Conservation (phyloP, 2,329 filamentous ascomycete species). For the Fusarium fracticaudum region DNA sequence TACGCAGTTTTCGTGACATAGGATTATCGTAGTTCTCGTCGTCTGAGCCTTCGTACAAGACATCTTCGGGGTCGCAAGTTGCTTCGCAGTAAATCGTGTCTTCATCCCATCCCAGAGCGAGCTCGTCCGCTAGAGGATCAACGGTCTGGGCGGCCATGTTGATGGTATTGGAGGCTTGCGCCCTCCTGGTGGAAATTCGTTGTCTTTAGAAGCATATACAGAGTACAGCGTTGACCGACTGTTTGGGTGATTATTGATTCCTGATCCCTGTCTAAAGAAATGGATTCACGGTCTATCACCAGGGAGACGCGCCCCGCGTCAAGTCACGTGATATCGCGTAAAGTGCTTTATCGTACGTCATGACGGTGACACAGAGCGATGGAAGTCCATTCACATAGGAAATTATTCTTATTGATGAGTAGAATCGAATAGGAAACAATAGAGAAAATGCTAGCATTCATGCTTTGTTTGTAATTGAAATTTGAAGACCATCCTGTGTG, state of each 20-base stretch:
- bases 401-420: background rate
- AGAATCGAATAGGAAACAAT: no score
- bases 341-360: slow-evolving; percentile 38
- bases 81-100: slow-evolving; percentile 59
- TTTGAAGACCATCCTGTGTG: no score
- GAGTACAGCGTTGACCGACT: background rate
- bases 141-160: slow-evolving; percentile 23
- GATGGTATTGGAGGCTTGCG: slow-evolving; percentile 19
- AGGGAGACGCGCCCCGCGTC: slow-evolving; percentile 44
- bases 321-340: slow-evolving; percentile 50
- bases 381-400: background rate
- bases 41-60: slow-evolving; percentile 67
- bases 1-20: slow-evolving; percentile 59
- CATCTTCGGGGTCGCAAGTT: slow-evolving; percentile 53
- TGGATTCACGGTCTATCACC: slow-evolving; percentile 34
- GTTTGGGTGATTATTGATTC: background rate
- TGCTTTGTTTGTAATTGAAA: no score
- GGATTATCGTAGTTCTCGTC: slow-evolving; percentile 62
- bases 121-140: slow-evolving; percentile 19
- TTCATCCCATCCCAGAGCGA: slow-evolving; percentile 39
- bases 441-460: no score
- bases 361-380: background rate
- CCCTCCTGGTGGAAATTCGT: slow-evolving; percentile 11
- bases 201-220: slow-evolving; percentile 1
- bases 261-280: background rate